phyloP scores from a whole-genome alignment of 805 yeast genomes.

The Zygotorulaspora danielsina region DNA sequence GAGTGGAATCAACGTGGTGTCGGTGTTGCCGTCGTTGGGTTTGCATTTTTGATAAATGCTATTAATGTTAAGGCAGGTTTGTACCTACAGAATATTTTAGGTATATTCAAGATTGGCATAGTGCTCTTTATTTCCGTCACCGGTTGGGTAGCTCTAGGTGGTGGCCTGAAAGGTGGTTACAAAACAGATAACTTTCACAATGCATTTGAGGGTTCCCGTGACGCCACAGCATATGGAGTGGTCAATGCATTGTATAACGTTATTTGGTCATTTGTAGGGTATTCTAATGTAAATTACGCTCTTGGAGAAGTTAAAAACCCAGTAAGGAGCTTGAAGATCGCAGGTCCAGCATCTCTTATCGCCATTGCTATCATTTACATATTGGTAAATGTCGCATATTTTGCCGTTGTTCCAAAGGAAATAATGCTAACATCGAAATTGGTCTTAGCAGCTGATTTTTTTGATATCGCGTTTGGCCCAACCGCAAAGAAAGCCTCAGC shows the following conservation, averaged over 20 bases:
- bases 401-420: constrained; percentile 72
- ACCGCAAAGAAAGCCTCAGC: constrained; percentile 69
- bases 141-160: constrained; percentile 82
- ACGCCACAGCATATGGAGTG: constrained; percentile 61
- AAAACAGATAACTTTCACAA: constrained; percentile 57
- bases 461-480: constrained; percentile 65
- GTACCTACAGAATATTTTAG: constrained; percentile 59
- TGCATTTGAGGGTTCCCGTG: constrained; percentile 50
- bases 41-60: constrained; percentile 62
- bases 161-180: constrained; percentile 51
- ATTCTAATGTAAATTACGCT: constrained; percentile 79
- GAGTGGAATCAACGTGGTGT: constrained; percentile 76
- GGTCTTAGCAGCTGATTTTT: constrained; percentile 71
- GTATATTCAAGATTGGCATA: constrained; percentile 69
- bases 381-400: constrained; percentile 74
- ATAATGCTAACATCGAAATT: constrained; percentile 57
- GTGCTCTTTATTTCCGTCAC: constrained; percentile 65
- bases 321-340: constrained; percentile 57
- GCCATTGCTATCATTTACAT: constrained; percentile 62
- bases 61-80: constrained; percentile 62
- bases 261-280: constrained; percentile 82
- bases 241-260: constrained; percentile 76
- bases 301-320: constrained; percentile 77
- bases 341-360: constrained; percentile 71
- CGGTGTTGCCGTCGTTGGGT: constrained; percentile 69